Evolutionary conservation across 768 basidiomycete species (phyloP).

Genomic region (Calocera cornea): DNA sequence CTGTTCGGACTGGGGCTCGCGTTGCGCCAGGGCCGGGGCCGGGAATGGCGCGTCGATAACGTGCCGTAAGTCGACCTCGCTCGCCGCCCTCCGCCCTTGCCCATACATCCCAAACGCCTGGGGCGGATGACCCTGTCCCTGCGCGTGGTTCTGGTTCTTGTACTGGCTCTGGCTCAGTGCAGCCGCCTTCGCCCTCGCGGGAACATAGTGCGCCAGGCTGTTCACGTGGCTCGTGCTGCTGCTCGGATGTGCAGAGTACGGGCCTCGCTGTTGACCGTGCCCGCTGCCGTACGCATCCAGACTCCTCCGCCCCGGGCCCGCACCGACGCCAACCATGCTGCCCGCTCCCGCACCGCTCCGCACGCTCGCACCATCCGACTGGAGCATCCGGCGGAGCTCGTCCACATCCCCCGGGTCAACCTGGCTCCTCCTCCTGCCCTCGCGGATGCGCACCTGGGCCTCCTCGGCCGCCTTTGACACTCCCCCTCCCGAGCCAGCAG

Average conservation of each 20-base stretch:
- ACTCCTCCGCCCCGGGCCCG: neutral
- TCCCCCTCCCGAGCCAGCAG: neutral
- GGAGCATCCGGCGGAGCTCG: neutral
- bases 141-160: too few species aligned
- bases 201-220: too few species aligned
- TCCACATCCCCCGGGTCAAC: neutral
- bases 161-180: too few species aligned
- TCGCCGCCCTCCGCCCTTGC: neutral
- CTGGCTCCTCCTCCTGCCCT: neutral
- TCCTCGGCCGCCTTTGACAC: neutral
- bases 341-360: neutral
- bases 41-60: neutral
- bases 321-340: neutral
- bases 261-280: neutral
- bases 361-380: neutral
- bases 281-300: neutral
- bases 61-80: neutral
- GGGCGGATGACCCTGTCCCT: neutral
- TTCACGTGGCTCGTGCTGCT: neutral
- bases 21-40: neutral
- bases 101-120: neutral
- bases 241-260: neutral
- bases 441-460: neutral
- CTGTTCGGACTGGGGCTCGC: neutral
- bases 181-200: too few species aligned